Evolutionary conservation across 352 stramenopile species (phyloP), one percentile per base, ranked within the genome.

Genomic region (Globisporangium camurandrum): DNA sequence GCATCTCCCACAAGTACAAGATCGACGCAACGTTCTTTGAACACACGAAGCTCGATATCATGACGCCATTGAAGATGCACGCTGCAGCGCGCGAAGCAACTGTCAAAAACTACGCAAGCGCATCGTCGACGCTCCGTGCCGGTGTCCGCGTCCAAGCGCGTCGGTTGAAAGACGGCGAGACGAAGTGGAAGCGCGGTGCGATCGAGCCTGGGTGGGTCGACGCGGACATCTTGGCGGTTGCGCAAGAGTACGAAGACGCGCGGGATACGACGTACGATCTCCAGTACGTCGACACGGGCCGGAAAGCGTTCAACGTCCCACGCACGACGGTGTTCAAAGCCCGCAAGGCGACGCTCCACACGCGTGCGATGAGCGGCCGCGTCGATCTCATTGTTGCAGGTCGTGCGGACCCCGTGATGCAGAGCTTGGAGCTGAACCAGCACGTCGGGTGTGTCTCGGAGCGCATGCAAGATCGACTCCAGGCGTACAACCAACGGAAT

Each of bases 1-100:
- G 93, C 42, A 87, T 99, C 46, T 90, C 84, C 30, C 88, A 97
- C 71, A 96, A 97, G 61, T 97, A 98, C 56, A 74, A 71, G 30
- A 93, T 96, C 50, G 65, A 93, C 37, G 78, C 75, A 16, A 77
- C 83, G 49, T 97, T 95, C 53, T 92, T 96, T 11, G 74, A 93
- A 44, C 82, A 88, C 27, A 89, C 86, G 23, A 93, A 95, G 54
- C 68, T 97, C 12, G 86, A 97, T 57, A 86, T 90, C 41, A 88
- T 95, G 67, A 79, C 91, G 66, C 80, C 84, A 9, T 59, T 92
- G 10, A 69, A 89, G 49, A 62, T 91, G 24, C 84, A 96, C 59
- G 57, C 76, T 10, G 74, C 87, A 28, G 54, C 81, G 52, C 80
- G 71, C 38, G 67, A 73, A 26, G 69, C 71, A 10, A 86, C 73